phyloP scores from a whole-genome alignment of 1,284 basidiomycete genomes.

The Naganishia sp. region DNA sequence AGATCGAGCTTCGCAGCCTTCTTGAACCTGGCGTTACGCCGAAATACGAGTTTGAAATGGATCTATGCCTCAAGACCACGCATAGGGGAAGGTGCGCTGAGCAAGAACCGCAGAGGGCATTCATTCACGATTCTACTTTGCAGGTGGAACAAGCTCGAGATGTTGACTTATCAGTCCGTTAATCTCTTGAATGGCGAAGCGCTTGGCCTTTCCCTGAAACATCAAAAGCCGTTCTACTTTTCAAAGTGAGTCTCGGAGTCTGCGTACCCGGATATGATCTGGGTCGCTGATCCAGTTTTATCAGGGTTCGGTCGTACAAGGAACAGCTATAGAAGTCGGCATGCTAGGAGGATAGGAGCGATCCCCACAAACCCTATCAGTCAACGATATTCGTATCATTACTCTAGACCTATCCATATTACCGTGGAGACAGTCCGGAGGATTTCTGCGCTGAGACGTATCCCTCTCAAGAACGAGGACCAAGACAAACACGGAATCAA shows the following conservation, averaged over 20 bases:
- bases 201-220: slow-evolving; percentile 69
- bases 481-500: no score
- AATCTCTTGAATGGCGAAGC: slow-evolving; percentile 74
- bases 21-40: slow-evolving; percentile 50
- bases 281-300: background rate
- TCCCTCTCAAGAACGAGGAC: no score
- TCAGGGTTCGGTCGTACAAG: slow-evolving; percentile 18
- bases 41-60: slow-evolving; percentile 84
- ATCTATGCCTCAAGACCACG: slow-evolving; percentile 71
- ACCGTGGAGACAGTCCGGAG: no score
- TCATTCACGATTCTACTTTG: slow-evolving; percentile 17
- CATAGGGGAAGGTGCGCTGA: slow-evolving; percentile 63
- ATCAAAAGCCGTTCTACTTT: slow-evolving; percentile 89
- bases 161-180: slow-evolving; percentile 72
- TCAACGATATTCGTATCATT: no score
- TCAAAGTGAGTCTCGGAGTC: slow-evolving; percentile 61
- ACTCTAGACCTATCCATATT: no score
- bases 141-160: slow-evolving; percentile 81
- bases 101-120: slow-evolving; percentile 2
- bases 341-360: background rate
- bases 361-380: background rate
- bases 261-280: no score
- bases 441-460: no score
- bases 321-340: slow-evolving; percentile 9
- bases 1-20: slow-evolving; percentile 46